phyloP scores from a whole-genome alignment of 2,329 filamentous ascomycete species.

The Aureobasidium leucospermi region DNA sequence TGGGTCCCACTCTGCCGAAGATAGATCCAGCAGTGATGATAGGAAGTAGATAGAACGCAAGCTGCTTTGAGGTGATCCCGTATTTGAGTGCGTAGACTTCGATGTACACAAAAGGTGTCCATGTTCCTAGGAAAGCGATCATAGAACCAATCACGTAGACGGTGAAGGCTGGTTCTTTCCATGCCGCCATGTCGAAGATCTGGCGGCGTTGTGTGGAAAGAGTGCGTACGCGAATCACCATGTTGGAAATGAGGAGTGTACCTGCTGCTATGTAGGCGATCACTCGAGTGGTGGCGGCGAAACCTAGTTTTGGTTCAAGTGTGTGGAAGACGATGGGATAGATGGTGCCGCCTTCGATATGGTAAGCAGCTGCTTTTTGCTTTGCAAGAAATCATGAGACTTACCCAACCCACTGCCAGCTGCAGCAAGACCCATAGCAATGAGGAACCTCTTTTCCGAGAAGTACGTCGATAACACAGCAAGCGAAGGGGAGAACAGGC shows the following conservation, averaged over 20 bases:
- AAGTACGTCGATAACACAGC: slow-evolving; percentile 39
- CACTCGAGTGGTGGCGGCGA: slow-evolving; percentile 25
- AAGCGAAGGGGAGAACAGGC: slow-evolving; percentile 35
- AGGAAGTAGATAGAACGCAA: slow-evolving; percentile 8
- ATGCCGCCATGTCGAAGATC: slow-evolving; percentile 2
- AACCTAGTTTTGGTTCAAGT: slow-evolving; percentile 23
- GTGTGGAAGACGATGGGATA: slow-evolving; percentile 31
- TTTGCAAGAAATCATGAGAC: slow-evolving; percentile 21
- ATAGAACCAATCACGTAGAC: slow-evolving; percentile 8
- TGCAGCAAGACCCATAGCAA: slow-evolving; percentile 38
- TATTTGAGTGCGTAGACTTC: slow-evolving; percentile 1
- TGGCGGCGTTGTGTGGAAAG: neutral
- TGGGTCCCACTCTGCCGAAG: slow-evolving; percentile 5
- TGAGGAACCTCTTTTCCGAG: slow-evolving; percentile 29
- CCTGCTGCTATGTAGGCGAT: slow-evolving; percentile 28
- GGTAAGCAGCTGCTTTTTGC: neutral
- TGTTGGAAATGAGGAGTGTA: slow-evolving; percentile 25
- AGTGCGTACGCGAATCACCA: slow-evolving; percentile 18
- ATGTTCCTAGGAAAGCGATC: slow-evolving; percentile 8
- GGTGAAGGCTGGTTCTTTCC: slow-evolving; percentile 9
- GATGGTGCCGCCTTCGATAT: slow-evolving; percentile 14
- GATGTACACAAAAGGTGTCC: slow-evolving; percentile 7
- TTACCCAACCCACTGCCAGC: slow-evolving; percentile 35
- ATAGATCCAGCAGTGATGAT: slow-evolving; percentile 6
- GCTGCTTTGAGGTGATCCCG: neutral